Base-by-base conservation (phyloP, 352 stramenopile genomes). In the Pythium phragmitis region DNA sequence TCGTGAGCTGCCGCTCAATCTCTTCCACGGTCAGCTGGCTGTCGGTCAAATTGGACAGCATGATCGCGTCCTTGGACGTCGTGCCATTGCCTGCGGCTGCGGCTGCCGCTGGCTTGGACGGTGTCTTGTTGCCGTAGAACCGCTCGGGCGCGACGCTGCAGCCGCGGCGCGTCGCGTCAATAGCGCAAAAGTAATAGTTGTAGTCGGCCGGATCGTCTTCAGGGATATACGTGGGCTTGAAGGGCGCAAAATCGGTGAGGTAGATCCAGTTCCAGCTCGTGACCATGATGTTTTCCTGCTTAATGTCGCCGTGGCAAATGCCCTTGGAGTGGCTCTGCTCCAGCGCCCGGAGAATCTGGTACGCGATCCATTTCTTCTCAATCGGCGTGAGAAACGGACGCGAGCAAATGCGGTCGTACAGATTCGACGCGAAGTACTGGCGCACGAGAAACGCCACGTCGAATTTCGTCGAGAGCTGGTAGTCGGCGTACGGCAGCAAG, bases 261-360 rank as follows among this genome's bases (percentile, higher is more conserved):
- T 99, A 91, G 53, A 99, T 86, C 94, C 96, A 99, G 61, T 98
- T 98, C 88, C 94, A 99, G 60, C 85, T 98, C 11, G 97, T 99
- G n/a, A 99, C 81, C 69, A 98, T 96, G 68, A 99, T 87, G 80
- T 99, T 99, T 72, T 99, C 96, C 55, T 96, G 92, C 61, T 98
- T 99, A 53, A 99, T 92, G 70, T 99, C 97, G 50, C 97, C 97
- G 71, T 99, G 98, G 59, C 90, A 96, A 33, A 99, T 90, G 1
- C 88, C 90, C 26, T 89, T 94, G 16, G 79, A 74, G 68, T 99
- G 96, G 48, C 94, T 92, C 67, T 98, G 89, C 60, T 98, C 89
- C 11, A 99, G 72, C 17, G 96, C 96, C 49, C 87, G 75, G 3
- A 99, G 68, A 54, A 99, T 82, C 74, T 99, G 97, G 76, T 98